Conservation (phyloP, 495 filamentous ascomycete species). For the Letharia lupina region DNA sequence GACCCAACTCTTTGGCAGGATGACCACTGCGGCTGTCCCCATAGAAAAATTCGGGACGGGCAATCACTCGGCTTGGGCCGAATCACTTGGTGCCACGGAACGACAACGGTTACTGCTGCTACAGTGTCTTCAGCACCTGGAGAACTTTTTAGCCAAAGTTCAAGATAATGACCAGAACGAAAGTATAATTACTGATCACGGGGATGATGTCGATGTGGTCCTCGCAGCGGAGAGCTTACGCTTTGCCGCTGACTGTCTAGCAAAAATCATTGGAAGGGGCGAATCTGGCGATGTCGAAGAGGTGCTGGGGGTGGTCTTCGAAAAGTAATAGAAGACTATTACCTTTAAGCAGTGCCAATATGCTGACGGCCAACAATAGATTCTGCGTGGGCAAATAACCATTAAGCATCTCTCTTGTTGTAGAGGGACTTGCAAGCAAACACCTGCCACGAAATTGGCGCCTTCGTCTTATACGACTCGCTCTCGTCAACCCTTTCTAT, state of each 20-base stretch:
- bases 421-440: neutral
- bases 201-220: conserved; percentile 66
- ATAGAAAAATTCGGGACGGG: conserved; percentile 33
- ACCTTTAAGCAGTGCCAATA: neutral
- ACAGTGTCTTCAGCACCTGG: conserved; percentile 58
- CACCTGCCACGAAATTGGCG: neutral
- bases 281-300: conserved; percentile 91
- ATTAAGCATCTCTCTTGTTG: neutral
- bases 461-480: neutral
- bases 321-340: conserved; percentile 57
- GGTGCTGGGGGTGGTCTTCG: conserved; percentile 93
- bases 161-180: conserved; percentile 20
- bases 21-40: conserved; percentile 53
- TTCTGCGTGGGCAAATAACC: conserved; percentile 67
- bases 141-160: conserved; percentile 52
- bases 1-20: conserved; percentile 56
- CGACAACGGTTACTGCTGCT: conserved; percentile 76
- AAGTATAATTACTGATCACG: conserved; percentile 29
- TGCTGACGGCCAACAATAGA: conserved; percentile 31
- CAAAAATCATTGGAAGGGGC: conserved; percentile 80
- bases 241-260: conserved; percentile 68
- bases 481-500: neutral
- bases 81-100: conserved; percentile 83
- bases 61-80: conserved; percentile 57
- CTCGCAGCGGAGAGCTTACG: conserved; percentile 87